These are phyloP conservation scores for Talaromyces stipitatus DNA, from an alignment of 495 filamentous ascomycete genomes.

Conservation along the genomic window DNA sequence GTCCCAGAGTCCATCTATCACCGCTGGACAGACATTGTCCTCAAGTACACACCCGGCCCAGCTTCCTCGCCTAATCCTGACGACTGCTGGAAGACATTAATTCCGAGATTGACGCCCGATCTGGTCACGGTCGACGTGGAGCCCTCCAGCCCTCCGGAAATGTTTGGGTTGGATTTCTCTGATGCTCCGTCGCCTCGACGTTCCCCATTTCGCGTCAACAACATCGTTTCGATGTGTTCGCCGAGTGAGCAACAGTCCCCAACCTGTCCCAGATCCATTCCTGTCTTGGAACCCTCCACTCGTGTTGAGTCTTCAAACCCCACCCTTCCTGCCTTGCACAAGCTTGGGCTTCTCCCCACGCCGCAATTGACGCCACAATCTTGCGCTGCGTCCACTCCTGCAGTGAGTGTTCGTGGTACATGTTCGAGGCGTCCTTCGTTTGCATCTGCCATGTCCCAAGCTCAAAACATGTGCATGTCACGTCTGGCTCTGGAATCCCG, in stretches of 20 bases:
- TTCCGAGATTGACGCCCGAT: constrained; percentile 72
- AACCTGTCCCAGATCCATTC: constrained; percentile 35
- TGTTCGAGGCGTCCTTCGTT: constrained; percentile 58
- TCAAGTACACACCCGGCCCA: constrained; percentile 67
- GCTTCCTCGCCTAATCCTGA: constrained; percentile 16
- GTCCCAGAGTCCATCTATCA: constrained; percentile 83
- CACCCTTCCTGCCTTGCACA: constrained; percentile 44
- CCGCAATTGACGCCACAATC: constrained; percentile 75
- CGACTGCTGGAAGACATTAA: constrained; percentile 63
- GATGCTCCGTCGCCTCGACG: constrained; percentile 15
- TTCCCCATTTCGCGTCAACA: neutral
- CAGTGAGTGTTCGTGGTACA: constrained; percentile 61
- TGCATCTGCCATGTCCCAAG: constrained; percentile 72
- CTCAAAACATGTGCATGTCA: constrained; percentile 54
- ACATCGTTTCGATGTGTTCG: neutral
- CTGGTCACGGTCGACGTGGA: constrained; percentile 28
- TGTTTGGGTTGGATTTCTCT: constrained; percentile 21
- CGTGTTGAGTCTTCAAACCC: constrained; percentile 23
- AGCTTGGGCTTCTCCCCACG: constrained; percentile 64
- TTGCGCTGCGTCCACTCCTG: constrained; percentile 75
- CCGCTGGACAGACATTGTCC: constrained; percentile 83
- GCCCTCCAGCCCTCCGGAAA: constrained; percentile 23
- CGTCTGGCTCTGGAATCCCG: constrained; percentile 52
- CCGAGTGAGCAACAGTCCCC: constrained; percentile 30
- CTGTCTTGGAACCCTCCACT: constrained; percentile 53